Percentiles rank a stretch among this genome's conserved stretches.
Conservation (phyloP, 441 rosid species). For the Erysimum pusillum region DNA sequence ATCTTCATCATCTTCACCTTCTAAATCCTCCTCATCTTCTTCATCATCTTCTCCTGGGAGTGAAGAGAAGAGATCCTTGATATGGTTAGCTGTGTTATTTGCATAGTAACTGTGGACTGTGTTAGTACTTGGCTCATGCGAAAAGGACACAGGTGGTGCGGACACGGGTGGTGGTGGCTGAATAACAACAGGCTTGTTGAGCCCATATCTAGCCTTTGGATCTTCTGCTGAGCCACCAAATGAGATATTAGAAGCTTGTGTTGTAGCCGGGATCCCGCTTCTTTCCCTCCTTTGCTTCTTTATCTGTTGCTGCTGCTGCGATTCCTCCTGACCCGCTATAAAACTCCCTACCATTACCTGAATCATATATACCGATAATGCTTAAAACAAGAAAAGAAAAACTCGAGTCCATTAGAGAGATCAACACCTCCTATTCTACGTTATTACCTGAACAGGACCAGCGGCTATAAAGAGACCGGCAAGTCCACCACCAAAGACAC, state of each 20-base stretch:
- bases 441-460: conserved; percentile 90
- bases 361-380: conserved; percentile 4
- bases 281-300: conserved; percentile 46
- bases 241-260: conserved; percentile 48
- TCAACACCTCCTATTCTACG: conserved; percentile 4
- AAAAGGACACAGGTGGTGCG: conserved; percentile 44
- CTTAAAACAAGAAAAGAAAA: not conserved
- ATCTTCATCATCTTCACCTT: conserved; percentile 46
- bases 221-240: conserved; percentile 41
- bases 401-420: not conserved
- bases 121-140: conserved; percentile 38
- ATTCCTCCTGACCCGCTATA: conserved; percentile 38
- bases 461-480: conserved; percentile 94
- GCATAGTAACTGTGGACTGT: conserved; percentile 32
- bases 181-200: conserved; percentile 42
- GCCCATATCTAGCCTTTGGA: conserved; percentile 38
- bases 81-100: conserved; percentile 42
- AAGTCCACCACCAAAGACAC: conserved; percentile 95
- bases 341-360: conserved; percentile 47
- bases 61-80: conserved; percentile 47
- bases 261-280: conserved; percentile 11
- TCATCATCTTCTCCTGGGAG: conserved; percentile 43
- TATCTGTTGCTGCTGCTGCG: conserved; percentile 36
- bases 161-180: conserved; percentile 39
- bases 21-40: conserved; percentile 40